Conservation (phyloP, 306 rosid species). For the Begonia fuchsioides region DNA sequence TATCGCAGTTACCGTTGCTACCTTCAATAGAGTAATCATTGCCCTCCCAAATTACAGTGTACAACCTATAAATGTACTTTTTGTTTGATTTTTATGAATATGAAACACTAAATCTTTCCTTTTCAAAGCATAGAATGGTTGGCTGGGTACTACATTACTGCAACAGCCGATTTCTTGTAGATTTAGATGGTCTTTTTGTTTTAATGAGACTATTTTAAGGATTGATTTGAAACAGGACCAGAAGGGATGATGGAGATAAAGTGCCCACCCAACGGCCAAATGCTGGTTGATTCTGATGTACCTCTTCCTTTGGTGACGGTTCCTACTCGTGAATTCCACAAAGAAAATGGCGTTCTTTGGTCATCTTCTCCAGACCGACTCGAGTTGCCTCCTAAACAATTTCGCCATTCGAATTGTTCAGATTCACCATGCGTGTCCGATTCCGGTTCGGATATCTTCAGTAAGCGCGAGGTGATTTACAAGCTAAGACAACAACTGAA, state of each 20-base stretch:
- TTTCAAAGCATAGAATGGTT: no score
- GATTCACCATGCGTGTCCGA: constrained; percentile 94
- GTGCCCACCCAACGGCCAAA: constrained; percentile 47
- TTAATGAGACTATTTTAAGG: no score
- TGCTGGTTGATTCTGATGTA: constrained; percentile 41
- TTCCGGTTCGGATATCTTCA: constrained; percentile 86
- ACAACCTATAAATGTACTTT: no score
- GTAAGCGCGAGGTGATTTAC: constrained; percentile 85
- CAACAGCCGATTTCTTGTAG: no score
- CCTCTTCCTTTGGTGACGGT: constrained; percentile 73
- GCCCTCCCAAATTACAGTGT: no score
- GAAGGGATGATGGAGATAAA: constrained; percentile 39
- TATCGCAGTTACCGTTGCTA: no score
- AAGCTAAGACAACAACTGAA: constrained; percentile 86
- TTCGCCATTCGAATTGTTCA: constrained; percentile 77
- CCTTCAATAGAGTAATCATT: no score
- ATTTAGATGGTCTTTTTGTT: no score
- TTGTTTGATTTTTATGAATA: no score
- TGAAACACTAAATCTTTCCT: no score
- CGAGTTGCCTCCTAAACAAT: constrained; percentile 68
- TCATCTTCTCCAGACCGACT: constrained; percentile 77
- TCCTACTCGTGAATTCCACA: constrained; percentile 56
- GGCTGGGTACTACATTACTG: no score
- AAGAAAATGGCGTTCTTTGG: constrained; percentile 75
- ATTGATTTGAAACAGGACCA: constrained; percentile 24